Conservation (phyloP, 2,329 filamentous ascomycete species). For the Aspergillus sojae region DNA sequence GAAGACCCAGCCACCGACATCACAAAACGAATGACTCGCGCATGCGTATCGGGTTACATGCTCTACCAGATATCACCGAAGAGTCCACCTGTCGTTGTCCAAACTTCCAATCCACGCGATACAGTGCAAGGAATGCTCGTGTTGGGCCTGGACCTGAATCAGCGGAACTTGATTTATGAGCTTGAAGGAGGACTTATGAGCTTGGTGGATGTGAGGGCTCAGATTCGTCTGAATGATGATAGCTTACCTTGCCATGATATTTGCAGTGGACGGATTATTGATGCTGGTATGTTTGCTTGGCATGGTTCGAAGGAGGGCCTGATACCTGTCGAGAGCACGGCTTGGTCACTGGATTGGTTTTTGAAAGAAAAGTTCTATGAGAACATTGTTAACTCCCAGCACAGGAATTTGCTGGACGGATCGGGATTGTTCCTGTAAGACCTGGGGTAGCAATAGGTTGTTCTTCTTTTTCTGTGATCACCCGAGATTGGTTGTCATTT, state of each 20-base stretch:
- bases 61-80: constrained; percentile 24
- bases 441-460: not conserved
- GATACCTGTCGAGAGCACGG: constrained; percentile 8
- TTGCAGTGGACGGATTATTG: constrained; percentile 20
- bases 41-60: constrained; percentile 28
- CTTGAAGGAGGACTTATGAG: constrained; percentile 25
- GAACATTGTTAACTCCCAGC: constrained; percentile 18
- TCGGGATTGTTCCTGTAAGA: not conserved
- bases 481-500: not conserved
- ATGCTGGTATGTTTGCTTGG: constrained; percentile 32
- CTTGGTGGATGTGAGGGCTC: constrained; percentile 24
- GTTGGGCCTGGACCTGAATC: constrained; percentile 27
- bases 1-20: constrained; percentile 22
- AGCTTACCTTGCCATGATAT: constrained; percentile 8
- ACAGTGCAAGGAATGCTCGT: constrained; percentile 32
- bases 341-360: constrained; percentile 23
- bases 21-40: constrained; percentile 29
- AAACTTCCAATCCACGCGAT: constrained; percentile 19
- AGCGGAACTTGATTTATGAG: constrained; percentile 29
- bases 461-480: not conserved
- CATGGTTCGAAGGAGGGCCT: constrained; percentile 14
- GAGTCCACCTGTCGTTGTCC: constrained; percentile 26
- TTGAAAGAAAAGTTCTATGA: constrained; percentile 21
- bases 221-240: constrained; percentile 24
- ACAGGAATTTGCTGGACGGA: not conserved